Base-by-base conservation (phyloP, 805 yeast species). In the Candida ortonii region DNA sequence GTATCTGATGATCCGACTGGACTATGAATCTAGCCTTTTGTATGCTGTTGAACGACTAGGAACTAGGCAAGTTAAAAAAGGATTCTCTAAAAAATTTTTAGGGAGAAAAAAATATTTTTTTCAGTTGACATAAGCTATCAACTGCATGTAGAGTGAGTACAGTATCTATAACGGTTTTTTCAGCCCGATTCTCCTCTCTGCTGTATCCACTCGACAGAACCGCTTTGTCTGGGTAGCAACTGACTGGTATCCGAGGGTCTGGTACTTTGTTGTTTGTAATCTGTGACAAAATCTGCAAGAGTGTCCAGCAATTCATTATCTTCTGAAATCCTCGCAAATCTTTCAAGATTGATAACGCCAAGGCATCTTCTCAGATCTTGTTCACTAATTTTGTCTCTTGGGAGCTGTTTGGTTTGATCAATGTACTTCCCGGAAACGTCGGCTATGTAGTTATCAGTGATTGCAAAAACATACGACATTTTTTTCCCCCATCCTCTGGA, bases 401-500 rank as follows among this genome's bases (percentile, higher is more conserved):
- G 75, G 8, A 78, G 51, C 17, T 59, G 58, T 36, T 68, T 65
- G 10, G 63, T 62, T 3, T 55, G 34, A 7, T 64, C 63, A 18
- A 87, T 73, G 47, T 90, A 89, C 42, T 86, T 73, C 8, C 58
- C 55, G 16, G 88, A 74, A 19, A 90, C 80, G 55, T 90, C 97
- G 1, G 65, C 56, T 2, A 80, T 66, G 22, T 87, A 87, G 25
- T 67, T 66, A 9, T 67, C 67, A 29, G 79, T 71, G 34, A 82
- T 70, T 0, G 86, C 96, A 36, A 90, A 63, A 2, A 79, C 83
- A 59, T 85, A 87, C 33, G 95, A 83, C 97, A 90, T 90, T 40
- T 76, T 76, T 61, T 90, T 90, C 20, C 90, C 94, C 97, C 97
- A 89, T 26, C 94, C 95, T 24, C 71, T 68, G 30, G 80, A 73